A percentile compares a stretch with the other conserved stretches of the same genome.
These are phyloP conservation scores for Bretschneidera sinensis DNA, from an alignment of 345 rosid genomes.

Conservation along the genomic window DNA sequence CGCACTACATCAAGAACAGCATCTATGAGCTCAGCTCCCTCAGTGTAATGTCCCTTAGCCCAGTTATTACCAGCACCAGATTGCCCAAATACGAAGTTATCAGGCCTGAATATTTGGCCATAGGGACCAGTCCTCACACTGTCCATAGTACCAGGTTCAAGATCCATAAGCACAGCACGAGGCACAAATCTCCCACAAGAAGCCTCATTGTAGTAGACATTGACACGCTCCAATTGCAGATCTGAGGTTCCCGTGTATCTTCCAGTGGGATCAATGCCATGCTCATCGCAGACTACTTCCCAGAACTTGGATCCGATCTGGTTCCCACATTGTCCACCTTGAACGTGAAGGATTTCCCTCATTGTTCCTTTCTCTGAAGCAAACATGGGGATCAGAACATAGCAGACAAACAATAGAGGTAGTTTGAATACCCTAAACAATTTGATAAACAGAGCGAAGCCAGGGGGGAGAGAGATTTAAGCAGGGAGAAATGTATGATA, in stretches of 20 bases:
- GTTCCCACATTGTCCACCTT: constrained; percentile 48
- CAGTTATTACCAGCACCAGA: constrained; percentile 30
- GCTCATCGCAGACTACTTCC: constrained; percentile 19
- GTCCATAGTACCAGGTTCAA: constrained; percentile 27
- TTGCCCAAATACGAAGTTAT: constrained; percentile 26
- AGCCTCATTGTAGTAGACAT: constrained; percentile 28
- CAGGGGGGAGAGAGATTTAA: background rate
- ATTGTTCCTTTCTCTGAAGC: constrained; percentile 19
- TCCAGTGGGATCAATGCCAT: constrained; percentile 24
- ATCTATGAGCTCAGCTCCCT: constrained; percentile 31
- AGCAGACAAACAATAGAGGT: background rate
- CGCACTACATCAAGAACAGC: constrained; percentile 31
- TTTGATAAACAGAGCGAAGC: background rate
- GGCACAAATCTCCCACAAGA: constrained; percentile 24
- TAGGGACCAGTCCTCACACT: constrained; percentile 29
- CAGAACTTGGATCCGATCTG: constrained; percentile 25
- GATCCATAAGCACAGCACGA: constrained; percentile 30
- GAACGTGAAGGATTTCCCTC: constrained; percentile 51
- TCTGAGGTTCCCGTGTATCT: constrained; percentile 22
- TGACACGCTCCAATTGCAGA: constrained; percentile 25
- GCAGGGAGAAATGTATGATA: background rate
- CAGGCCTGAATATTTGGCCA: constrained; percentile 29
- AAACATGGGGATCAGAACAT: background rate
- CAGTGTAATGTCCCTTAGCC: constrained; percentile 30
- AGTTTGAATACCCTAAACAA: background rate